Evolutionary conservation across 2,329 filamentous ascomycete genomes (phyloP), one percentile per base, ranked within the genome.

Genomic region (Corinectria fuckeliana): DNA sequence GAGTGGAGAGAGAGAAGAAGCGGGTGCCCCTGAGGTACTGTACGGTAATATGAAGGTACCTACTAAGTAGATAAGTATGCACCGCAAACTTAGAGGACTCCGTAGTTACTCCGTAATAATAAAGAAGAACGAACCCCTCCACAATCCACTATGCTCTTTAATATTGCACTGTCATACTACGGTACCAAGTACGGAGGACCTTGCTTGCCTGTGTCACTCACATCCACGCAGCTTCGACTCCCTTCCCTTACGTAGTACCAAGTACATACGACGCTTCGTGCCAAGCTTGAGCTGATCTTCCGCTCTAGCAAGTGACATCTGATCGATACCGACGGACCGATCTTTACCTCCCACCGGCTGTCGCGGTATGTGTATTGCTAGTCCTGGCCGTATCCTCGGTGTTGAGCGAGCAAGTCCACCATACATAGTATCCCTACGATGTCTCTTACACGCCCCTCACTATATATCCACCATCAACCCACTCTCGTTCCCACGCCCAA

Each of bases 121-220:
- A 52, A 58, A 49, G 42, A 58, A 52, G 20, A 58, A 58, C 56
- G 56, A 58, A 58, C 56, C 56, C 56, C 56, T 58, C 56, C 50
- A 58, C 50, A 49, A n/a, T 25, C 54, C 48, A 45, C 47, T 50
- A 16, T 39, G 8, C 10, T 30, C 25, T 41, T 32, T 49, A 32
- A 21, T 25, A 30, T 30, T 48, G 42, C 20, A 34, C 21, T n/a
- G n/a, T n/a, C 16, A n/a, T 4, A 30, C 26, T 11, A 30, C 32
- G n/a, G n/a, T n/a, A n/a, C n/a, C n/a, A n/a, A n/a, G n/a, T n/a
- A n/a, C n/a, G n/a, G n/a, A n/a, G n/a, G n/a, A n/a, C n/a, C n/a
- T n/a, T n/a, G n/a, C n/a, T n/a, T n/a, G n/a, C n/a, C n/a, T n/a
- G n/a, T n/a, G n/a, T n/a, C n/a, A n/a, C n/a, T n/a, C n/a, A n/a